Evolutionary conservation across 1,284 basidiomycete genomes (phyloP).

Genomic region (Fomitopsis schrenkii): DNA sequence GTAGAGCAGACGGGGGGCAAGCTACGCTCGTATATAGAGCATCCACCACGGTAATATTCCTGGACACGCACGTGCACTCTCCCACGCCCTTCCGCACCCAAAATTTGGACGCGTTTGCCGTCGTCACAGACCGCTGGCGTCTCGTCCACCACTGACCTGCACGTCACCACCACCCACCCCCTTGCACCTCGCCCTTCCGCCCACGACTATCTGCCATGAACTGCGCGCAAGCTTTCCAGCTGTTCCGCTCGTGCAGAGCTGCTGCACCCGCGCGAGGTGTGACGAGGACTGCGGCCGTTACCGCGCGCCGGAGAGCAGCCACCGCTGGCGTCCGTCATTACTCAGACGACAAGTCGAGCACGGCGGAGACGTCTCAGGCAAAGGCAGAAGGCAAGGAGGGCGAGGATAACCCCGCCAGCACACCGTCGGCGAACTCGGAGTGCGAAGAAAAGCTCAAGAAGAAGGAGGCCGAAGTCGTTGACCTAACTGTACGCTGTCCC

Average conservation of each 20-base stretch:
- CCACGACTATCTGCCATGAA: slow-evolving; percentile 36
- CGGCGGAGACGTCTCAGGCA: slow-evolving; percentile 26
- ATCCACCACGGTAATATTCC: neutral
- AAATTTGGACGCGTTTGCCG: slow-evolving; percentile 7
- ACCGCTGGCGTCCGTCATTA: slow-evolving; percentile 33
- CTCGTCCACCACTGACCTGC: slow-evolving; percentile 15
- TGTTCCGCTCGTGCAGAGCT: slow-evolving; percentile 54
- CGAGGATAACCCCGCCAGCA: slow-evolving; percentile 19
- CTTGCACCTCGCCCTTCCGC: slow-evolving; percentile 10
- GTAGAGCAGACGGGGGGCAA: neutral
- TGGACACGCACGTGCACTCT: slow-evolving; percentile 13
- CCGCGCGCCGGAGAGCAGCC: slow-evolving; percentile 23
- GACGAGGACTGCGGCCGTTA: slow-evolving; percentile 32
- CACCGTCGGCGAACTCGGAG: slow-evolving; percentile 31
- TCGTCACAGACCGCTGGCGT: slow-evolving; percentile 15
- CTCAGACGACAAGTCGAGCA: slow-evolving; percentile 44
- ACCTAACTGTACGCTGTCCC: slow-evolving; percentile 61
- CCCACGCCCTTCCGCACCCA: slow-evolving; percentile 5
- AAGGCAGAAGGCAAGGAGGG: slow-evolving; percentile 27
- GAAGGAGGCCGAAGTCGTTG: slow-evolving; percentile 69
- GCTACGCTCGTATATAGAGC: neutral
- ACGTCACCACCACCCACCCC: slow-evolving; percentile 15
- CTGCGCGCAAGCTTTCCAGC: slow-evolving; percentile 42
- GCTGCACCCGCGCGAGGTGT: slow-evolving; percentile 44
- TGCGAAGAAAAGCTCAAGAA: slow-evolving; percentile 51